Evolutionary conservation across 345 rosid species (phyloP), one percentile per base, ranked within the genome.

Genomic region (Stellera chamaejasme): DNA sequence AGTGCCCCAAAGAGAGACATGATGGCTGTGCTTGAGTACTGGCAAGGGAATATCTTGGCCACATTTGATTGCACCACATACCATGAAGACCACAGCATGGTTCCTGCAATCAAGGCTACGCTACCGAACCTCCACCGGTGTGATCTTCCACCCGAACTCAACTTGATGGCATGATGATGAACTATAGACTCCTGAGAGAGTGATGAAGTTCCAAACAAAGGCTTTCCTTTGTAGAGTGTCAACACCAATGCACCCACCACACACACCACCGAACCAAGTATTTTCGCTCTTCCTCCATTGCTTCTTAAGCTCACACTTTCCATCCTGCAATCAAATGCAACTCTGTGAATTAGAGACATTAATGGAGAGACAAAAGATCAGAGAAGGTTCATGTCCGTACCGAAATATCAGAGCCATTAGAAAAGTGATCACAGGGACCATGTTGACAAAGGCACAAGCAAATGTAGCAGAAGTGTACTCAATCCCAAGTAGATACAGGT

Each of bases 391-490:
- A 8, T 44, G 13, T 60, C 5, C 54, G 42, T 84, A 82, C 91
- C 88, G 61, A 55, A 81, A 72, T 41, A 83, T 85, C 42, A 84
- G 44, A 43, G 88, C 83, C 80, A 77, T 74, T 46, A 79, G 27
- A 56, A 81, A 84, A 11, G 91, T 84, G 59, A 77, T 32, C 25
- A 81, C 85, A 5, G 88, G 88, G 26, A 77, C 83, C 77, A 81
- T 61, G 72, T 84, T 84, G 70, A 81, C 13, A 50, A 84, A 84
- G 44, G 83, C 88, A 56, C 83, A 72, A 2, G 91, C 53, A 55
- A 79, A 77, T 45, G 91, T 77, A 36, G 91, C 85, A 41, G 91
- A 84, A 56, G 91, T 84, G 69, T 75, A 50, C 63, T 69, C 72
- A 54, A 84, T 77, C 26, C 91, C 91, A 16, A 75, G 61, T 15